Conservation (phyloP, 2,329 filamentous ascomycete species). For the Colletotrichum ledebouriae region DNA sequence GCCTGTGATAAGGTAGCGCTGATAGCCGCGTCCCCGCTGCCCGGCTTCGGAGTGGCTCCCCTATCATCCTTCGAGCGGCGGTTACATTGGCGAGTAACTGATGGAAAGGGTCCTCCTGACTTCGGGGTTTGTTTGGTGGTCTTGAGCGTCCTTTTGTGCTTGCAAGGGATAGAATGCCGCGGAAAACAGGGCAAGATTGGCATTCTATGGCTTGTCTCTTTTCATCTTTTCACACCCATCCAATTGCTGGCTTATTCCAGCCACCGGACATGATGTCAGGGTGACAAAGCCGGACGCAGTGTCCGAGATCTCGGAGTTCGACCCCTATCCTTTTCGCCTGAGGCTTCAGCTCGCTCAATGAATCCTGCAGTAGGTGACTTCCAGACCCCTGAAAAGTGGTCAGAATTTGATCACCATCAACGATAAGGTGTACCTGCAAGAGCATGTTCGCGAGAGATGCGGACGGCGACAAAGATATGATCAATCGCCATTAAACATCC, state of each 20-base stretch:
- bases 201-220: not conserved
- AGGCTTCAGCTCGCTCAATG: not conserved
- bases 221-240: not conserved
- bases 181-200: not conserved
- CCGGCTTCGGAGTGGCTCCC: slow-evolving; percentile 34
- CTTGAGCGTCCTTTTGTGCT: not conserved
- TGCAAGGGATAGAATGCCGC: not conserved
- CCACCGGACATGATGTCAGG: not conserved
- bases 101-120: not conserved
- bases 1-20: slow-evolving; percentile 9
- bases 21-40: slow-evolving; percentile 35
- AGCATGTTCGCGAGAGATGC: not conserved
- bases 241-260: not conserved
- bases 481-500: slow-evolving; percentile 28
- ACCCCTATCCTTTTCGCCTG: not conserved
- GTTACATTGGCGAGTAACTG: slow-evolving; percentile 8
- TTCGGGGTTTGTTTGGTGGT: not conserved
- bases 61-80: slow-evolving; percentile 26
- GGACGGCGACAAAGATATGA: not conserved
- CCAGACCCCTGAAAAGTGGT: not conserved
- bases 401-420: not conserved
- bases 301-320: slow-evolving; percentile 1
- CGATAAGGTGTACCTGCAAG: not conserved
- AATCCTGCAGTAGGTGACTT: not conserved
- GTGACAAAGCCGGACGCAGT: not conserved